Evolutionary conservation across 768 basidiomycete genomes (phyloP), one percentile per base, ranked within the genome.

Genomic region (Suillus luteus): DNA sequence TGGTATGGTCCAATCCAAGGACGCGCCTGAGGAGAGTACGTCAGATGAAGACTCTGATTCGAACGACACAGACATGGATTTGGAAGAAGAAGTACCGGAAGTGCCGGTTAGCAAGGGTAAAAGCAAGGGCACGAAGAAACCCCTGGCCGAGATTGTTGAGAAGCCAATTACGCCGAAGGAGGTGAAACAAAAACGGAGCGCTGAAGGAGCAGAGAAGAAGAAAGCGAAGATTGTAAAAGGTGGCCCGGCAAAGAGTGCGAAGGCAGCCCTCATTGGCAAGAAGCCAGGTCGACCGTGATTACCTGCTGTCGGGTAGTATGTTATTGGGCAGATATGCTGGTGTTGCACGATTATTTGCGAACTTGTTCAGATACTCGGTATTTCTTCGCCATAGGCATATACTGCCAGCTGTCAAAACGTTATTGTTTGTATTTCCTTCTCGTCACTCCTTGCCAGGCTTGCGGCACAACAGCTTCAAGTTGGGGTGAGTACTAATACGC

Each of bases 211-310:
- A 3, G 84, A 84, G 73, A 87, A 83, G 78, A 90, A 90, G 76
- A 89, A 87, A 74, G 81, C 77, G 59, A 80, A 76, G 65, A 64
- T 78, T 11, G 62, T 75, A 46, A 72, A 74, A 63, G 68, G 75
- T 22, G 73, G 76, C 65, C 76, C 76, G 11, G 75, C 77, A 35
- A 85, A 82, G 73, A 85, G 82, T 62, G 82, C 81, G 43, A 90
- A 90, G 78, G 78, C 80, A 64, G 75, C 72, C 49, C 65, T 88
- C 60, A 72, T 87, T 43, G 87, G 87, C 43, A 87, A 80, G 71
- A 86, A 83, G 72, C 78, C 71, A 58, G 77, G 73, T 3, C 76
- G 79, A 68, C 51, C 57, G 12, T 74, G 67, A 71, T 37, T 75
- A 48, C 17, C 33, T 51, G 57, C 37, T 35, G 9, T 27, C 9